Evolutionary conservation across 306 rosid genomes (phyloP), one percentile per base, ranked within the genome.

Genomic region (Urtica urens): DNA sequence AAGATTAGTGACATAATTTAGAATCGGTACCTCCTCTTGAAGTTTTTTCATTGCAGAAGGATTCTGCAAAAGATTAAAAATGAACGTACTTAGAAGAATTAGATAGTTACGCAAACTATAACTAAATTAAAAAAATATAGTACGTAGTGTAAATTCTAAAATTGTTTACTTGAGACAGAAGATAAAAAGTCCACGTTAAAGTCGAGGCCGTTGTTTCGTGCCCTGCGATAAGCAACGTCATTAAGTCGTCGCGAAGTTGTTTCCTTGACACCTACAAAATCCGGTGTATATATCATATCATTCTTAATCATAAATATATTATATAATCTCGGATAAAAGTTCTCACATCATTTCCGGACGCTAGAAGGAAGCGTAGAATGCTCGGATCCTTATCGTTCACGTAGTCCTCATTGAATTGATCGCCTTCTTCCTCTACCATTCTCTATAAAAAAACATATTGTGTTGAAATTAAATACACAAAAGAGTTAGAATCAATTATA

Each of bases 131-230:
- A n/a, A n/a, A n/a, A n/a, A n/a, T n/a, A n/a, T n/a, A n/a, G n/a
- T n/a, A n/a, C n/a, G n/a, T n/a, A 37, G 59, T 54, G 25, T 33
- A 54, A 9, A 31, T 44, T 34, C 45, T 20, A n/a, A n/a, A n/a
- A n/a, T n/a, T n/a, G 16, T 41, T 67, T 58, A 90, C 95, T 87
- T 49, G 72, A 25, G 95, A 79, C 21, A 90, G 82, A 68, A 84
- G 93, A 77, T 72, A 84, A 71, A 84, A 84, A 29, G 97, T 90
- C 97, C 97, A 90, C 46, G 97, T 90, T 50, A 88, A 77, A 65
- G 84, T 93, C 53, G 97, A 93, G 38, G 97, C 97, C 25, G 97
- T 69, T 52, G 97, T 90, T 78, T 90, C 97, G 64, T 90, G 97
- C 64, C 97, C 97, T 40, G 97, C 97, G 47, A 84, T 90, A 59